Base-by-base conservation (phyloP, 352 stramenopile species). In the Pythium sukuiense region DNA sequence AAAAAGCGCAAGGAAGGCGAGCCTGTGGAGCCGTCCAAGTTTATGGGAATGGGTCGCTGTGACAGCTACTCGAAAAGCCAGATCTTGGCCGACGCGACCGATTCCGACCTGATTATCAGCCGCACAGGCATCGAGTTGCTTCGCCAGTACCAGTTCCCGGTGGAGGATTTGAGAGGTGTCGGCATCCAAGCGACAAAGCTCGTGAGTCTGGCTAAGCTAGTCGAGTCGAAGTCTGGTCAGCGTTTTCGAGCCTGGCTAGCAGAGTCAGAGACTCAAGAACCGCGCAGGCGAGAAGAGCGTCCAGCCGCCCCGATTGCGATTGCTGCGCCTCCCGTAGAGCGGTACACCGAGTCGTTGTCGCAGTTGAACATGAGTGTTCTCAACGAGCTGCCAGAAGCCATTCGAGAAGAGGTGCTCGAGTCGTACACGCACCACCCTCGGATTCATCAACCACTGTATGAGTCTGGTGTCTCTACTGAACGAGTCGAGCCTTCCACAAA, bases 31-130 rank as follows among this genome's bases (percentile, higher is more conserved):
- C 84, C 92, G 6, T 63, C 74, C 13, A 97, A 97, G 63, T 96
- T 92, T 45, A 87, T 97, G 77, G 91, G 91, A 0, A 85, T 90
- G 68, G 91, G 91, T 5, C 58, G 81, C 50, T 97, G 89, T 48
- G 87, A 97, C 61, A 93, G 87, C 63, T 92, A 90, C 45, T 93
- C 86, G n/a, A 91, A 87, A 52, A 89, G 72, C 24, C 76, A 89
- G 6, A 55, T 89, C 1, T 55, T 96, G 1, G 50, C 71, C 1
- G 73, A 82, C 60, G 53, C 87, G 13, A 95, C 84, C 0, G 71
- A 92, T 50, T 80, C 89, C 13, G 72, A 78, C 0, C 27, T 77
- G 7, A 54, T 82, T 18, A 88, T 96, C 35, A 76, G 66, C 9
- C 72, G 71, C n/a, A 61, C 66, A 0, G 81, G 78, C 11, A 84